Base-by-base conservation (phyloP, 352 stramenopile species). In the Aphanomyces euteiches region DNA sequence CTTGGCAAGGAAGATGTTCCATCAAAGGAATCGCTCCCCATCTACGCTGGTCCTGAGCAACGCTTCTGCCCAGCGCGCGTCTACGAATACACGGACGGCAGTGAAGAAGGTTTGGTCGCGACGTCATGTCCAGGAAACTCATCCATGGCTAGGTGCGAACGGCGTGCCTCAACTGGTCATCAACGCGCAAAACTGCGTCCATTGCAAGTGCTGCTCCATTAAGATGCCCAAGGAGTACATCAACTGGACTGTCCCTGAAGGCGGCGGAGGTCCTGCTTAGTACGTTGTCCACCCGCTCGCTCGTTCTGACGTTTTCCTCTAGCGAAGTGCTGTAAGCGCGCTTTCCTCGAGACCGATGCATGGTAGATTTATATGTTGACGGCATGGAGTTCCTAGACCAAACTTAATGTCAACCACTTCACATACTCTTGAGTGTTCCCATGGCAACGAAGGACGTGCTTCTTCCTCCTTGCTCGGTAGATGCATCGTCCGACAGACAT, bases 131-230 rank as follows among this genome's bases (percentile, higher is more conserved):
- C 64, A 56, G 13, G 59, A 66, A 5, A 47, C 28, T 4, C 28
- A 36, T 58, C 50, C 15, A 58, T 58, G 45, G 1, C 13, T 58
- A 58, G 54, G 69, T 13, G 77, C 83, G 28, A 87, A 94, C 63
- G 90, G 89, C 48, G 80, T 89, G 56, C 84, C 91, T 43, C 90
- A 98, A 79, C 82, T 99, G 36, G 95, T 99, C 56, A 99, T 99
- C 77, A 99, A 99, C 78, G 96, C 96, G 45, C 96, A 99, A 80
- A 99, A 99, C 82, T 99, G 97, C 77, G 91, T 99, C 50, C 97
- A 99, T 84, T 99, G 97, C 86, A 99, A 99, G 80, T 98, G 94
- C 81, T 99, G 97, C 80, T 98, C 93, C 45, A 99, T 99, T 82
- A 99, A 99, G 82, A 99, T 98, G 95, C 97, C 96, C 3, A 74